Percentiles rank a stretch among this genome's conserved stretches.
Evolutionary conservation across 352 stramenopile genomes (phyloP).

Genomic region (Pythium dissotocum): DNA sequence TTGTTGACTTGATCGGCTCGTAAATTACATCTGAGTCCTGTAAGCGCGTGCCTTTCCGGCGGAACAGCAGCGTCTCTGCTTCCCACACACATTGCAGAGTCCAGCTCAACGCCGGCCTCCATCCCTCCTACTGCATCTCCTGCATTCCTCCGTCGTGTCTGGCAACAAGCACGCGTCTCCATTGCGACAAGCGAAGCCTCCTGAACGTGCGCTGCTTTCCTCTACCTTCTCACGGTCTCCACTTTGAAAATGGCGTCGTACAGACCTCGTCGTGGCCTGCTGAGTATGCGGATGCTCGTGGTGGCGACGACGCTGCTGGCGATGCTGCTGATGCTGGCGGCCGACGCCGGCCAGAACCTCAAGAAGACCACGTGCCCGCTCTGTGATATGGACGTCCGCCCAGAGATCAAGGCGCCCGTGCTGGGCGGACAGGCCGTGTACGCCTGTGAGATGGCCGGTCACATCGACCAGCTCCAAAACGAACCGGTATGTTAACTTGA

Average conservation of each 20-base stretch:
- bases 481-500: conserved; percentile 45
- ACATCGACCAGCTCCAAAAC: conserved; percentile 73
- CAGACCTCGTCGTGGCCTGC: background rate
- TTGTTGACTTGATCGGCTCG: conserved; percentile 18
- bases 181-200: background rate
- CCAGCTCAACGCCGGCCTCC: background rate
- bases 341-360: conserved; percentile 42
- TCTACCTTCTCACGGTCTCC: background rate
- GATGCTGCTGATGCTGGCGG: conserved; percentile 16
- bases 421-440: conserved; percentile 72
- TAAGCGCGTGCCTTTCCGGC: conserved; percentile 9
- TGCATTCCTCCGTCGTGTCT: background rate
- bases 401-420: conserved; percentile 60
- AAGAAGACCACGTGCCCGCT: conserved; percentile 57
- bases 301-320: conserved; percentile 17
- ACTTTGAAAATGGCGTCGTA: background rate
- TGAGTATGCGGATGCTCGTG: conserved; percentile 3
- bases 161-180: background rate
- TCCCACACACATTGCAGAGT: background rate
- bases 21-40: conserved; percentile 27
- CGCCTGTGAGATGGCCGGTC: conserved; percentile 74
- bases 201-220: background rate
- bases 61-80: conserved; percentile 2
- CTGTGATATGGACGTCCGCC: conserved; percentile 67
- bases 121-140: background rate